Base-by-base conservation (phyloP, 208 protist genomes). In the Acanthamoeba lenticulata region DNA sequence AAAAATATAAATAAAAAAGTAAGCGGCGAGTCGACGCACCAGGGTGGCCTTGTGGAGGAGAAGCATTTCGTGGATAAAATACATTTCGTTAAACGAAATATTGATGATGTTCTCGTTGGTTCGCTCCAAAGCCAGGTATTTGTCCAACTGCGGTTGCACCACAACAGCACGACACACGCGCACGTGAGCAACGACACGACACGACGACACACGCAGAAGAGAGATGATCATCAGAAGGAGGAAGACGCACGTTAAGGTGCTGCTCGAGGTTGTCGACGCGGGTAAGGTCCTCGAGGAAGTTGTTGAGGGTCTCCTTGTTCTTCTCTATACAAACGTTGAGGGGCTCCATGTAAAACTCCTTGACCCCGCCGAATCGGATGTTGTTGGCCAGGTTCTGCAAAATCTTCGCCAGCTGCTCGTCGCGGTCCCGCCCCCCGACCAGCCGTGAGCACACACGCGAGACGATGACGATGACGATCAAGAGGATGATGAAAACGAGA, bases 31-130 rank as follows among this genome's bases (percentile, higher is more conserved):
- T 7, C 13, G 21, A 62, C 24, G 49, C 38, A 95, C 94, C 7
- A 97, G 36, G 21, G 42, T 38, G 45, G 88, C 49, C 38, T 93
- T 40, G 69, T 97, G 95, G 67, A 95, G 79, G 2, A 81, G 42
- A 1, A 97, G 55, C n/a, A 97, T 55, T 49, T 79, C 72, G n/a
- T 97, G 96, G n/a, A 97, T 57, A 74, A 94, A 96, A 60, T 97
- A 97, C 47, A 97, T 96, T 91, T 97, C 96, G 92, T 97, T 97
- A 27, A 97, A 88, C 9, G 96, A 96, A n/a, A 97, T 97, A 24
- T 95, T 93, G 29, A 97, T 96, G 0, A 67, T 94, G 17, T 60
- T 83, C 11, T 90, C 69, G 38, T 95, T 93, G 17, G 44, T 86
- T 34, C 79, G 60, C 32, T 65, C 85, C 32, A 97, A 19, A 4